phyloP scores from a whole-genome alignment of 768 basidiomycete genomes.

The Tephrocybe rancida region DNA sequence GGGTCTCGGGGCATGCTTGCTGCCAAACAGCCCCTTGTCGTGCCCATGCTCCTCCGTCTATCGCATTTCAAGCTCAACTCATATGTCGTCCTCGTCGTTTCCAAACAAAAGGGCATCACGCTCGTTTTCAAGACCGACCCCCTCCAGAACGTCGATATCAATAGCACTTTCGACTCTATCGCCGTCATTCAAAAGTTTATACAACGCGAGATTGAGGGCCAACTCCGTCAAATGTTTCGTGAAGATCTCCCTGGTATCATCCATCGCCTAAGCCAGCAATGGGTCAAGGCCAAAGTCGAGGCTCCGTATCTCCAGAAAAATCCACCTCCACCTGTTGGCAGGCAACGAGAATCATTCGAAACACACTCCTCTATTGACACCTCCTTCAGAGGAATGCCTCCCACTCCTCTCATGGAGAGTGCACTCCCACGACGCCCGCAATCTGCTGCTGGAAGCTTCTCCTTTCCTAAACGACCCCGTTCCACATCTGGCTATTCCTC shows the following conservation, averaged over 20 bases:
- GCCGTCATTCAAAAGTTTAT: constrained; percentile 98
- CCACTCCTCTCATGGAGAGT: constrained; percentile 10
- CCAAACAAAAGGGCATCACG: constrained; percentile 96
- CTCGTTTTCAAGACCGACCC: constrained; percentile 99
- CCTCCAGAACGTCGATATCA: constrained; percentile 96
- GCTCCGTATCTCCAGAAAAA: constrained; percentile 78
- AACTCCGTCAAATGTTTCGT: constrained; percentile 96
- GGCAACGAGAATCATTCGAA: constrained; percentile 32
- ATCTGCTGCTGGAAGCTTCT: constrained; percentile 12
- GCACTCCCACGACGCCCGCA: constrained; percentile 7
- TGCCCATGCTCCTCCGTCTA: constrained; percentile 96
- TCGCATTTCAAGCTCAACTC: constrained; percentile 94
- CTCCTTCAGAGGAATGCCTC: constrained; percentile 23
- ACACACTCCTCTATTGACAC: constrained; percentile 45
- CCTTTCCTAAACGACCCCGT: constrained; percentile 33
- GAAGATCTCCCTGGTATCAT: constrained; percentile 97
- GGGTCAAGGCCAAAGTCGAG: constrained; percentile 94
- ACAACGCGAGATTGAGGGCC: constrained; percentile 95
- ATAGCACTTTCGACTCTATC: constrained; percentile 96
- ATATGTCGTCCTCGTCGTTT: constrained; percentile 97
- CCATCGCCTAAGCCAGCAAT: constrained; percentile 92
- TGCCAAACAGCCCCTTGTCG: constrained; percentile 92
- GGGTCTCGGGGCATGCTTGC: constrained; percentile 89
- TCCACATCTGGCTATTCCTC: constrained; percentile 42
- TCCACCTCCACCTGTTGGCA: constrained; percentile 36